Conservation (phyloP, 495 filamentous ascomycete species). For the Hyaloscypha finlandica region DNA sequence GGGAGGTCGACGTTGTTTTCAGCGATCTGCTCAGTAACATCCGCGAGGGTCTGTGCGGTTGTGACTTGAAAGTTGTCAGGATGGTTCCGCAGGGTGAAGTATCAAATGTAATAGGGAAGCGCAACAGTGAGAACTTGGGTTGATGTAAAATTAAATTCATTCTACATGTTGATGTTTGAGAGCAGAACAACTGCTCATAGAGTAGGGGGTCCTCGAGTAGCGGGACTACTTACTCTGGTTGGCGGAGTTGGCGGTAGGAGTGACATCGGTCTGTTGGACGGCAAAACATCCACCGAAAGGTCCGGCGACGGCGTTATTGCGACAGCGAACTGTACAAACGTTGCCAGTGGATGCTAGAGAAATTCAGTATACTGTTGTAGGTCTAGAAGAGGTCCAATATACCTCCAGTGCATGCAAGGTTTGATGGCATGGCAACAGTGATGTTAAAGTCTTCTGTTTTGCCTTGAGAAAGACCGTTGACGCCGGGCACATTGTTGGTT, state of each 20-base stretch:
- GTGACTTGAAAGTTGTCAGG: conserved; percentile 15
- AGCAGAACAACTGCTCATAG: no score
- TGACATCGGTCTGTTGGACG: conserved; percentile 45
- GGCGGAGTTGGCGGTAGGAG: conserved; percentile 39
- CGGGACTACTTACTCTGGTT: conserved; percentile 19
- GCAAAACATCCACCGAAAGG: conserved; percentile 58
- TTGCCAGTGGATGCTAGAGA: conserved; percentile 48
- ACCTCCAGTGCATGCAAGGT: conserved; percentile 45
- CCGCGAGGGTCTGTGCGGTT: conserved; percentile 36
- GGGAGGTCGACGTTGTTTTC: conserved; percentile 41
- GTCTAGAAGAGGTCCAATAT: conserved; percentile 22
- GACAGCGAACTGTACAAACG: conserved; percentile 57
- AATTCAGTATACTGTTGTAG: not conserved
- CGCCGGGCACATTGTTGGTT: conserved; percentile 46
- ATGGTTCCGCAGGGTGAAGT: not conserved
- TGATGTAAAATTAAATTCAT: no score
- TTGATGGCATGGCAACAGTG: conserved; percentile 45
- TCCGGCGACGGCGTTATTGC: conserved; percentile 57
- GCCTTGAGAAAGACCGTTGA: conserved; percentile 48
- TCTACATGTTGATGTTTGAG: no score
- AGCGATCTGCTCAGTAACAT: conserved; percentile 33
- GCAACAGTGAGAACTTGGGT: no score
- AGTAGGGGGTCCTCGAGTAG: not conserved
- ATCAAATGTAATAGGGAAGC: not conserved
- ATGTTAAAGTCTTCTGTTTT: conserved; percentile 48